Conservation (phyloP, 23 red algal genomes). For the Gracilariopsis chorda region DNA sequence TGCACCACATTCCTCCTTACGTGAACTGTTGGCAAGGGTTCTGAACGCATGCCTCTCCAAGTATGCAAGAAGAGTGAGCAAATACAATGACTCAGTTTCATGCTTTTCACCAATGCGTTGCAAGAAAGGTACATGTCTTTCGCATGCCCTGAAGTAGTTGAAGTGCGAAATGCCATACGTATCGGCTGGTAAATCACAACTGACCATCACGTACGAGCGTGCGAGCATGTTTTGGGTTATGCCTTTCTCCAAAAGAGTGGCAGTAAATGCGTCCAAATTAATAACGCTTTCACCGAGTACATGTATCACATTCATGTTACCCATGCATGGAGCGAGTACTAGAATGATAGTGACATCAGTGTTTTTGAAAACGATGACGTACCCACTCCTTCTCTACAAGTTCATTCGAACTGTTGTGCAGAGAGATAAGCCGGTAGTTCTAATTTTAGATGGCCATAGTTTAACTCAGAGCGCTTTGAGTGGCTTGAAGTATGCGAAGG, state of each 20-base stretch:
- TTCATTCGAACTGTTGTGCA: background rate
- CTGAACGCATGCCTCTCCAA: background rate
- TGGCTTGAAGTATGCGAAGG: background rate
- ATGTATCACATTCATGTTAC: background rate
- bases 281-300: background rate
- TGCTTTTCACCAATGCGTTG: background rate
- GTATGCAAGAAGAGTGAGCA: background rate
- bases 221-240: background rate
- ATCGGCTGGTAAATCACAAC: background rate
- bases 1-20: background rate
- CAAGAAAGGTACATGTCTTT: background rate
- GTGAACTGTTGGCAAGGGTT: background rate
- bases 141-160: background rate
- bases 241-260: background rate
- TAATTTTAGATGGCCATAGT: background rate
- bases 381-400: background rate
- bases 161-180: background rate
- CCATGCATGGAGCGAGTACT: background rate
- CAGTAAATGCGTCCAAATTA: background rate
- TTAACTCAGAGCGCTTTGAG: background rate
- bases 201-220: background rate
- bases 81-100: background rate
- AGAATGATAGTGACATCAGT: constrained; percentile 11
- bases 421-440: background rate
- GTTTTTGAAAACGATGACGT: background rate